These are phyloP conservation scores for Diaporthe vexans DNA, from an alignment of 2,329 filamentous ascomycete genomes.

Conservation along the genomic window DNA sequence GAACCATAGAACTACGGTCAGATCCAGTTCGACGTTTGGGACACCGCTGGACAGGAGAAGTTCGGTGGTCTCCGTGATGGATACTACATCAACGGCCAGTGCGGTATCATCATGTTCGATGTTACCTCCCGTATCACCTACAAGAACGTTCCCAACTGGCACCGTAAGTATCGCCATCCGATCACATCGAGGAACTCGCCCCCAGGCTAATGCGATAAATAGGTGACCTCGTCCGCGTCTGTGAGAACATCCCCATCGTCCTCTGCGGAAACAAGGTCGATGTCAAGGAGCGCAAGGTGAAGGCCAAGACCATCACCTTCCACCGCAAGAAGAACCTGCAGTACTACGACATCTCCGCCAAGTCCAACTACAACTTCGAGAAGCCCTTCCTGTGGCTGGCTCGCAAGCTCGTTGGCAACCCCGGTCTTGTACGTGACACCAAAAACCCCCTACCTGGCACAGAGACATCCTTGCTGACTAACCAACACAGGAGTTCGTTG, in stretches of 20 bases:
- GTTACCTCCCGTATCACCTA: slow-evolving; percentile 99
- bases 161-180: slow-evolving; percentile 78
- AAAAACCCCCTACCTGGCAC: neutral
- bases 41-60: slow-evolving; percentile 99
- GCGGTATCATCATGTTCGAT: slow-evolving; percentile 99
- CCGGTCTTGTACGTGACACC: slow-evolving; percentile 77
- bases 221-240: slow-evolving; percentile 99
- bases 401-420: slow-evolving; percentile 97
- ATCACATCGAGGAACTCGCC: neutral
- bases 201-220: slow-evolving; percentile 42
- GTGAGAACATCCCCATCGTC: slow-evolving; percentile 99
- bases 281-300: slow-evolving; percentile 99
- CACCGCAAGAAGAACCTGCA: slow-evolving; percentile 99
- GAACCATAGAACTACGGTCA: slow-evolving; percentile 88
- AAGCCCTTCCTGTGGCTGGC: slow-evolving; percentile 99
- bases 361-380: slow-evolving; percentile 99
- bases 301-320: slow-evolving; percentile 99
- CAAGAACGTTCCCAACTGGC: slow-evolving; percentile 99
- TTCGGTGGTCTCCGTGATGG: slow-evolving; percentile 99
- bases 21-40: slow-evolving; percentile 99
- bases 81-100: slow-evolving; percentile 99
- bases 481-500: slow-evolving; percentile 87
- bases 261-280: slow-evolving; percentile 99
- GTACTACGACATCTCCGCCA: slow-evolving; percentile 99
- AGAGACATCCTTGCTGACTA: slow-evolving; percentile 46